These are phyloP conservation scores for Tolypocladium album DNA, from an alignment of 2,329 filamentous ascomycete species.

Conservation along the genomic window DNA sequence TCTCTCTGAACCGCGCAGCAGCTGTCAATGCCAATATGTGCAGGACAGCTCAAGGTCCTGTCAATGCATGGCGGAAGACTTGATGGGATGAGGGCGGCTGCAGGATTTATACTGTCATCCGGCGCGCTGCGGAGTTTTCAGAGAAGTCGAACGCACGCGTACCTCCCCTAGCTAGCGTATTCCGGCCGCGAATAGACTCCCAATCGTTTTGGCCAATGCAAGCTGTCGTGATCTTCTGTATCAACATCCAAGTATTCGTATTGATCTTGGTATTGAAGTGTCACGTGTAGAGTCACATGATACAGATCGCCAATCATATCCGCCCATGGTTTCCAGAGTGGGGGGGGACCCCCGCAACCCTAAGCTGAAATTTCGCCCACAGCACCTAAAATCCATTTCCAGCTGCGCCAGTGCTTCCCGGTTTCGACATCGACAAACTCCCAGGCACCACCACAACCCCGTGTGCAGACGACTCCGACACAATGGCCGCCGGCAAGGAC, in stretches of 20 bases:
- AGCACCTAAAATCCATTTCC: conserved; percentile 4
- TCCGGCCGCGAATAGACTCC: background rate
- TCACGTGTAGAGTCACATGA: conserved; percentile 7
- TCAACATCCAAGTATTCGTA: no score
- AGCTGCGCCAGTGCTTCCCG: background rate
- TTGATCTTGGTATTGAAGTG: no score
- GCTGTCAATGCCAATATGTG: background rate
- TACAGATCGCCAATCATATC: conserved; percentile 2
- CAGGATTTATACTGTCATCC: no score
- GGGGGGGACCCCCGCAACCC: conserved; percentile 8
- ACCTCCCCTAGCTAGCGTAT: background rate
- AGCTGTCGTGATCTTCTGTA: background rate
- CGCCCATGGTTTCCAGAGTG: background rate
- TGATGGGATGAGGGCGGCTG: background rate
- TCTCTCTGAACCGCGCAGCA: background rate
- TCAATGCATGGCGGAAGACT: background rate
- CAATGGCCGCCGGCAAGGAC: conserved; percentile 26
- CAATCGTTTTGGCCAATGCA: background rate
- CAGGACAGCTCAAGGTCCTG: background rate
- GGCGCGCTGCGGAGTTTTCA: no score
- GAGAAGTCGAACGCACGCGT: background rate
- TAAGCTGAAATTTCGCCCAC: conserved; percentile 14
- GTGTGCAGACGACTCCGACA: conserved; percentile 10
- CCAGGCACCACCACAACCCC: conserved; percentile 1
- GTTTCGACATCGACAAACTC: conserved; percentile 4